Base-by-base conservation (phyloP, 2,329 filamentous ascomycete species). In the Calonectria ilicicola region DNA sequence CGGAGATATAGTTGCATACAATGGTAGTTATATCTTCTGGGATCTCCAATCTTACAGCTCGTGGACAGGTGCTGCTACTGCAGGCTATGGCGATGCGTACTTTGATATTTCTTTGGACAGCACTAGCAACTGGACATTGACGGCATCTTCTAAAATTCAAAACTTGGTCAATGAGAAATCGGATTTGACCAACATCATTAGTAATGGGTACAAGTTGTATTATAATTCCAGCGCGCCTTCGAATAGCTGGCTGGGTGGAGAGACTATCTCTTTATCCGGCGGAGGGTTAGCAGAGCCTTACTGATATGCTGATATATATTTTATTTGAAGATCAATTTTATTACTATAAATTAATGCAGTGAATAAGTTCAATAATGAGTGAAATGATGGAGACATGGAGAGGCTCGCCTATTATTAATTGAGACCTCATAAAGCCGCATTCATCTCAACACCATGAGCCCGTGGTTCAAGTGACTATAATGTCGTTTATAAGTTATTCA, bases 21-120 rank as follows among this genome's bases (percentile, higher is more conserved):
- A 65, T 17, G 46, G 63, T 27, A 65, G 63, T 42, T 49, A 47
- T 17, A 65, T 65, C 63, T 49, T 15, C 14, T 65, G 63, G 63
- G 44, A 47, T 21, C 63, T 65, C 9, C 21, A 40, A 21, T 23
- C 14, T n/a, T 65, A 65, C 32, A 49, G 29, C 46, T 49, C 44
- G 19, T 65, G 63, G 63, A 65, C 63, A 9, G 63, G 63, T 19
- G 46, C 44, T 8, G 46, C 63, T 12, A 38, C 32, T 14, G n/a
- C 63, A 19, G 63, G 32, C 17, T 38, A 35, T n/a, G 46, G 63
- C 8, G 46, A 35, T 38, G 63, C 44, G 2, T 65, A 65, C 46
- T 65, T 65, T 38, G 46, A 65, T 21, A 49, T 65, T 27, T 26
- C 63, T 19, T 23, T 65, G 14, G 63, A 65, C 14, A 65, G 19